Conservation (phyloP, 1,284 basidiomycete genomes). For the Microbotryomycetes sp. region DNA sequence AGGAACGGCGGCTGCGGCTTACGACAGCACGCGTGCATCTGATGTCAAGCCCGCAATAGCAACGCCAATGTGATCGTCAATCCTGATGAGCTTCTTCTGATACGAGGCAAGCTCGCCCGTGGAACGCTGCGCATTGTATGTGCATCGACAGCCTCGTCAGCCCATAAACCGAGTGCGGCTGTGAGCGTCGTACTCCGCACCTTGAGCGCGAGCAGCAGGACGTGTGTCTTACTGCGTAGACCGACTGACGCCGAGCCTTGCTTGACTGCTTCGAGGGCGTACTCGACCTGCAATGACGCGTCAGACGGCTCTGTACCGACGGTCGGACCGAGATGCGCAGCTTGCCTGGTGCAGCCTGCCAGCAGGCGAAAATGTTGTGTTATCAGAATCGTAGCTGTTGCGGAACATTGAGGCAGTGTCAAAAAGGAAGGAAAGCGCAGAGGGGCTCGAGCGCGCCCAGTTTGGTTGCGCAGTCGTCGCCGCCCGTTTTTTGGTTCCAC, state of each 20-base stretch:
- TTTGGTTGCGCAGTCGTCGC: too few species aligned
- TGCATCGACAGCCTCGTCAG: background rate
- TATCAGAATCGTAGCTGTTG: conserved; percentile 43
- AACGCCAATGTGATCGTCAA: conserved; percentile 98
- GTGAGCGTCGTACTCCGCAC: conserved; percentile 46
- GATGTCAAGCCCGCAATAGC: conserved; percentile 97
- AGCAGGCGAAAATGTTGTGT: conserved; percentile 91
- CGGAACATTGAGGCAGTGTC: conserved; percentile 18
- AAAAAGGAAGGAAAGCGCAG: background rate
- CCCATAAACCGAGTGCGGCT: background rate
- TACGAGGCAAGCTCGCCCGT: conserved; percentile 96
- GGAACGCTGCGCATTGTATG: conserved; percentile 62
- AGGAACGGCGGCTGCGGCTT: conserved; percentile 21
- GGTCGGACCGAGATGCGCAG: too few species aligned
- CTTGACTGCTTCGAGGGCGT: conserved; percentile 98
- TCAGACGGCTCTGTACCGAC: background rate
- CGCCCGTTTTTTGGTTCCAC: too few species aligned
- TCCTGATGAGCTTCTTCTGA: conserved; percentile 99
- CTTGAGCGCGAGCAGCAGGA: conserved; percentile 87
- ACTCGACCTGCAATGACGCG: conserved; percentile 70
- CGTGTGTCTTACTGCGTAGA: conserved; percentile 88
- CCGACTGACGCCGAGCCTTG: conserved; percentile 98
- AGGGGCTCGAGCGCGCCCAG: background rate
- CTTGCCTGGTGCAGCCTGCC: conserved; percentile 52
- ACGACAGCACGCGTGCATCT: conserved; percentile 95